Base-by-base conservation (phyloP, 78 protist species). In the Isochrysis galbana region DNA sequence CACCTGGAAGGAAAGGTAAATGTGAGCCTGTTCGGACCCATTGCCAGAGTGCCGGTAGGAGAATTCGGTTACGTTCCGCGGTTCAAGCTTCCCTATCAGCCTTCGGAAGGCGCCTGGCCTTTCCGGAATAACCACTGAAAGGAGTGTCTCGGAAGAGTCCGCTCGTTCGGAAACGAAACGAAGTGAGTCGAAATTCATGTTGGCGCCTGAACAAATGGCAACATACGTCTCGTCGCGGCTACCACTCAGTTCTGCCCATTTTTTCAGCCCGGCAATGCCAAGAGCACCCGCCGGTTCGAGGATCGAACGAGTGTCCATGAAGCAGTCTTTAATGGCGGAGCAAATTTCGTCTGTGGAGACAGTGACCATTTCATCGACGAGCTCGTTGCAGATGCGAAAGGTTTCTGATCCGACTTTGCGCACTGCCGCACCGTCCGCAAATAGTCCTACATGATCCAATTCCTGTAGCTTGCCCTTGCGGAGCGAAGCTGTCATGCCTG, bases 361-460 rank as follows among this genome's bases (percentile, higher is more conserved):
- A 21, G 91, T 90, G 41, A 93, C 86, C 78, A 72, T 38, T n/a
- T 88, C 94, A 90, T 93, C 94, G 22, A 91, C 95, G 42, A 82
- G 86, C 5, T 44, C 88, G 48, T 90, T 0, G 55, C 91, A 82
- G n/a, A 94, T 25, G 34, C 89, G 92, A 44, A 94, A 94, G 61
- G 95, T 91, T 51, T 94, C 55, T 61, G 25, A 36, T 0, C 96
- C 96, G 36, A 84, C 94, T 5, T n/a, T 44, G 78, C 80, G 69
- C 89, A 95, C 97, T 5, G 97, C 97, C 22, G 95, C 97, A 29
- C 97, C 96, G 89, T 95, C 96, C 23, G 95, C 96, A 87, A 95
- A 95, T 0, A 74, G 14, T 4, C 88, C 88, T 7, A 93, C 95
- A 2, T 91, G 38, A 23, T 4, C 39, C 67, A 54, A 54, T 14